Evolutionary conservation across 1,139 yeast genomes (phyloP).

Genomic region (Pichia sp.): DNA sequence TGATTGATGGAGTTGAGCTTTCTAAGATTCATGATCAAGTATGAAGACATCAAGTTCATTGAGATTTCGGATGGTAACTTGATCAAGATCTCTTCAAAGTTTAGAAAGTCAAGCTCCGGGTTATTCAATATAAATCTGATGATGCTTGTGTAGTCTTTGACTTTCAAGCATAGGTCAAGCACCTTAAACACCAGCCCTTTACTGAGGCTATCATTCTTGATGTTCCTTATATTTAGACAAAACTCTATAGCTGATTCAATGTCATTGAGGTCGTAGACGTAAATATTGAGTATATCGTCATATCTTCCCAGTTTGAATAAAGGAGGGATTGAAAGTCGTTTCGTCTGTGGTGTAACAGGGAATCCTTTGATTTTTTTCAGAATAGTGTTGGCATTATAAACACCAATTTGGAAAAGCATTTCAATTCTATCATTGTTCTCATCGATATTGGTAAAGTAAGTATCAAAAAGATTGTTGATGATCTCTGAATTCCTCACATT

Average conservation of each 20-base stretch:
- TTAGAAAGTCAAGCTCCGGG: conserved; percentile 43
- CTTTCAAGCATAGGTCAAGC: conserved; percentile 17
- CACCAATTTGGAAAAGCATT: conserved; percentile 22
- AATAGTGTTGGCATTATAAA: conserved; percentile 30
- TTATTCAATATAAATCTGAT: conserved; percentile 26
- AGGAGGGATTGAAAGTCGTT: conserved; percentile 48
- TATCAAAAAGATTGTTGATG: conserved; percentile 48
- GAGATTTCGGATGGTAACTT: conserved; percentile 46
- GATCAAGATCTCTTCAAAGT: conserved; percentile 42
- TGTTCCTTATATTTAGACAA: conserved; percentile 31
- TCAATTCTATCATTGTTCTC: conserved; percentile 20
- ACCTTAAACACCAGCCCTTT: conserved; percentile 15
- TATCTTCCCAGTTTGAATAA: conserved; percentile 57
- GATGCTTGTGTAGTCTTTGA: conserved; percentile 12
- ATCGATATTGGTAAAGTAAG: conserved; percentile 37
- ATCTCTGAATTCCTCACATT: conserved; percentile 37
- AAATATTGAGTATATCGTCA: conserved; percentile 55
- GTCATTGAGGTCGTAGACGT: conserved; percentile 53
- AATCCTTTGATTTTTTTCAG: conserved; percentile 19
- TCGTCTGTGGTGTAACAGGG: conserved; percentile 14
- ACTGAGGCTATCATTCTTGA: conserved; percentile 12
- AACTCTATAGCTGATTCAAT: conserved; percentile 52
- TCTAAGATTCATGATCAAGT: conserved; percentile 43
- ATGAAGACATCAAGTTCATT: conserved; percentile 36
- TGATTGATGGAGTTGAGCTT: conserved; percentile 26